Evolutionary conservation across 176 grass and related monocot species (phyloP), one percentile per base, ranked within the genome.

Genomic region (Carex parvula): DNA sequence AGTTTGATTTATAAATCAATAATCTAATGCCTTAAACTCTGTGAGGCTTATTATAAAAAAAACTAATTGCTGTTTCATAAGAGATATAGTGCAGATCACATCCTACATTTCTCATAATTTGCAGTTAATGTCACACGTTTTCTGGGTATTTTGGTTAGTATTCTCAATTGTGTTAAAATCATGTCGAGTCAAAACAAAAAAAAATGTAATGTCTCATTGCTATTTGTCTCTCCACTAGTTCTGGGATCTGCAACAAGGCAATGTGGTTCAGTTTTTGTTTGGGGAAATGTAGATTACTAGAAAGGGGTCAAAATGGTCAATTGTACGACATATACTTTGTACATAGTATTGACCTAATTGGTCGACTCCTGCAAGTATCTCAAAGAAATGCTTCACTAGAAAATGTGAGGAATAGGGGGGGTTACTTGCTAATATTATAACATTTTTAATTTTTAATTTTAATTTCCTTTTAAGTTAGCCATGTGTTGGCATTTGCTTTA

Each of bases 401-500:
- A 32, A 77, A 17, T 30, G 6, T 32, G 24, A 77, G 26, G 52
- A 77, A 33, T 56, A 33, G 13, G 53, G n/a, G n/a, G 50, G 9
- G 5, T 77, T 56, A 33, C 50, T 57, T 57, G 52, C 52, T 18
- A 78, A 78, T 78, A 56, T 12, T 78, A 57, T 30, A 32, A 32
- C 18, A 32, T 22, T 18, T 55, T 3, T 76, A 20, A 17, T 57
- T 39, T 55, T 52, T 74, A 74, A 10, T 57, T 39, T 52, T 74
- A 74, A 10, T 57, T 85, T 85, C 21, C 17, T 48, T 63, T 60
- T 32, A 53, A 67, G 61, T 52, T 73, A 17, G 32, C n/a, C 59
- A 46, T 33, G 13, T 71, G 14, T 24, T 84, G 22, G 13, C 48
- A 53, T 87, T 67, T 89, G 24, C 2, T 30, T 78, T 60, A 24